Evolutionary conservation across 768 basidiomycete genomes (phyloP).

Genomic region (Vararia minispora): DNA sequence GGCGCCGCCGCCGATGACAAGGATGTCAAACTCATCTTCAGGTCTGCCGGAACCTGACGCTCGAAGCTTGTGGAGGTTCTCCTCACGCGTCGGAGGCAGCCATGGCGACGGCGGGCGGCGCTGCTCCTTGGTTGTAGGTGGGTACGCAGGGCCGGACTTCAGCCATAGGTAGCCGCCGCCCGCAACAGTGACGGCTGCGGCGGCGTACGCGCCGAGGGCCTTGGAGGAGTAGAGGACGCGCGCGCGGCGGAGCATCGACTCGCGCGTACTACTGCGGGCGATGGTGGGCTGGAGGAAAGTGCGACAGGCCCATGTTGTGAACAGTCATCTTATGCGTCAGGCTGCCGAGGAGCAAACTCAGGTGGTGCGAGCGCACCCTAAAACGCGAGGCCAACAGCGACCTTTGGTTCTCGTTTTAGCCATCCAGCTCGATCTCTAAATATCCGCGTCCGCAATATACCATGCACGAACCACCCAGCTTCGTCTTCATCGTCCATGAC

Average conservation of each 20-base stretch:
- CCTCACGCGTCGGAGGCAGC: constrained; percentile 60
- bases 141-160: constrained; percentile 63
- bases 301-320: too few species aligned
- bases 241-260: constrained; percentile 19
- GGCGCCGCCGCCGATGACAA: constrained; percentile 90
- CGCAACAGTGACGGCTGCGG: constrained; percentile 38
- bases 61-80: constrained; percentile 52
- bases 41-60: constrained; percentile 25
- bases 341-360: too few species aligned
- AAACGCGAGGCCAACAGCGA: too few species aligned
- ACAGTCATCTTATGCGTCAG: too few species aligned
- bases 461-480: too few species aligned
- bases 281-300: too few species aligned
- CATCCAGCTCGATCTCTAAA: too few species aligned
- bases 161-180: constrained; percentile 62
- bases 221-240: constrained; percentile 39
- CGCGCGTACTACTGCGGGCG: too few species aligned
- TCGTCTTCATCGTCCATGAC: too few species aligned
- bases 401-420: too few species aligned
- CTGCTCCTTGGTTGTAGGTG: constrained; percentile 48
- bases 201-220: constrained; percentile 40
- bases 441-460: too few species aligned
- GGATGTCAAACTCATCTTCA: constrained; percentile 59
- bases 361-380: too few species aligned
- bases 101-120: constrained; percentile 70